Evolutionary conservation across 176 grass and related monocot genomes (phyloP), one percentile per base, ranked within the genome.

Genomic region (Juncus inflexus): DNA sequence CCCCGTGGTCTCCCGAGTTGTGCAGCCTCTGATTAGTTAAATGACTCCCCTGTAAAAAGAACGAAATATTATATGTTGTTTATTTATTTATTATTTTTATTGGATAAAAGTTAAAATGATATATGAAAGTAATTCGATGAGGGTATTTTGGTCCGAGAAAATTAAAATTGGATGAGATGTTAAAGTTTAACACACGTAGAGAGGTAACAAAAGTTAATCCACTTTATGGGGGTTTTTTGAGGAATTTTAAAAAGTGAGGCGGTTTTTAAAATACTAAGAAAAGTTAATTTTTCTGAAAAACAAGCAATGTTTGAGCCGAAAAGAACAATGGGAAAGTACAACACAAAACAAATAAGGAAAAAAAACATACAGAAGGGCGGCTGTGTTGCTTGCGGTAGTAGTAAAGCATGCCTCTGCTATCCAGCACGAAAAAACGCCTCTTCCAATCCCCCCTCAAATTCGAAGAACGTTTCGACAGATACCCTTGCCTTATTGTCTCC

Each of bases 361-460:
- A 19, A 70, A 54, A 4, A 84, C 95, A 58, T 94, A 99, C 95
- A 0, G 95, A 99, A 75, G 89, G 86, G 59, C 83, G 83, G 69
- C 83, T 84, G 52, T 74, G 85, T 64, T 99, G 85, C 57, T 94
- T 99, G 65, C 86, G 95, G 66, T 99, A 99, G 65, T 94, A 94
- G 58, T 99, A 99, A 55, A 99, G 61, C 95, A 99, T 94, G 77
- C 95, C 95, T 76, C 86, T 85, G 65, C 79, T 94, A 70, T 99
- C 95, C 16, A 99, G 89, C 64, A 94, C 95, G 89, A 99, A 99
- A 77, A 99, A 99, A 62, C 89, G 90, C 75, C 89, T 92, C 78
- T 99, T 99, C 89, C 95, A 99, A 57, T 99, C 95, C 76, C 89
- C 95, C 82, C 95, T 92, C 75, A 94, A 76, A 65, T 99, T 99